Percentiles rank a stretch among this genome's conserved stretches.
Evolutionary conservation across 495 filamentous ascomycete genomes (phyloP).

Genomic region (Penicillium macrosclerotiorum): DNA sequence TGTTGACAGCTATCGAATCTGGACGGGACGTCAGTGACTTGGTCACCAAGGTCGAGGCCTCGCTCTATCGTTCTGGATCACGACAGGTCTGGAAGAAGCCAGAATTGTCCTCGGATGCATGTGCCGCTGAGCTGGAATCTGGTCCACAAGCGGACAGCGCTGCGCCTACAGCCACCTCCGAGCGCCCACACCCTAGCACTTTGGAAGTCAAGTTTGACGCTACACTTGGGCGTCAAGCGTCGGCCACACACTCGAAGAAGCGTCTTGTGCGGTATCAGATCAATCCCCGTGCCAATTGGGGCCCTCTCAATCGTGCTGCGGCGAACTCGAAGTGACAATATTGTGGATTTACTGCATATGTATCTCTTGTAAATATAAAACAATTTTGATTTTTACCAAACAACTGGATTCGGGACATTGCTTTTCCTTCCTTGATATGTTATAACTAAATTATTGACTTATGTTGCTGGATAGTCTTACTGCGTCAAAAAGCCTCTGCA

Average conservation of each 20-base stretch:
- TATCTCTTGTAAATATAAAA: slow-evolving; percentile 5
- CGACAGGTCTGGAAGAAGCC: slow-evolving; percentile 12
- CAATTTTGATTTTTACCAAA: too few relatives aligned
- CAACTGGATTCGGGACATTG: too few relatives aligned
- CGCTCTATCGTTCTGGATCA: slow-evolving; percentile 41
- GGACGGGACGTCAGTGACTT: slow-evolving; percentile 38
- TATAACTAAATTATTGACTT: too few relatives aligned
- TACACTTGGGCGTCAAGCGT: slow-evolving; percentile 65
- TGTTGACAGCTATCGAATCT: slow-evolving; percentile 31
- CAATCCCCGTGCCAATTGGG: slow-evolving; percentile 91
- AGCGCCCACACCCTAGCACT: slow-evolving; percentile 28
- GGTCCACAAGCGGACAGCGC: too few relatives aligned
- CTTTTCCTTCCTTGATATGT: too few relatives aligned
- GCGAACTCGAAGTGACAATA: slow-evolving; percentile 1
- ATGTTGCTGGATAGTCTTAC: too few relatives aligned
- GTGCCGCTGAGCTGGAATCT: slow-evolving; percentile 10
- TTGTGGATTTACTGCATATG: neutral
- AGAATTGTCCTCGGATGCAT: slow-evolving; percentile 12
- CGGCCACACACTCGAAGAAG: slow-evolving; percentile 35
- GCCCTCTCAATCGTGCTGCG: slow-evolving; percentile 74
- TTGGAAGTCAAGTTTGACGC: slow-evolving; percentile 80
- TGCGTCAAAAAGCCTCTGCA: too few relatives aligned
- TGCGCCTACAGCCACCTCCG: neutral
- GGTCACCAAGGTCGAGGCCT: slow-evolving; percentile 45
- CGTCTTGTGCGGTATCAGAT: slow-evolving; percentile 79